These are phyloP conservation scores for Penicillium vulpinum DNA, from an alignment of 2,329 filamentous ascomycete species.

Conservation along the genomic window DNA sequence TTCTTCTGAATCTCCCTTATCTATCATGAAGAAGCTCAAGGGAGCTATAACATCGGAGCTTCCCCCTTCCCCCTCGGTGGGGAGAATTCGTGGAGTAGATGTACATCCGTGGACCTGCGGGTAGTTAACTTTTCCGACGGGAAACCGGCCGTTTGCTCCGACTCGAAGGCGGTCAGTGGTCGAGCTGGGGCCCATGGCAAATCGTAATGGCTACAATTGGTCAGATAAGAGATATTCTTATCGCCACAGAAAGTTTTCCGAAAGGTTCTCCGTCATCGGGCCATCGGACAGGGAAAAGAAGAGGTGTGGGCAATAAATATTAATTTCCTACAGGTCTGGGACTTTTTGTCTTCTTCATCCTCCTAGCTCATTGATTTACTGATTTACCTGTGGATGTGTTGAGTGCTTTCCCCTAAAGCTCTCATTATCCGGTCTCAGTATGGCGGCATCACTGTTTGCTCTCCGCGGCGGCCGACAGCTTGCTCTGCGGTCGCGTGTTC, in stretches of 20 bases:
- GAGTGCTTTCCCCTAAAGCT: constrained; percentile 14
- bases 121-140: constrained; percentile 19
- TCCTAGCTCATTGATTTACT: background rate
- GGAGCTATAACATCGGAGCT: background rate
- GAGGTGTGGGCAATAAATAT: constrained; percentile 6
- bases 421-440: constrained; percentile 15
- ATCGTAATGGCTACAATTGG: background rate
- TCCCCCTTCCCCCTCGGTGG: background rate
- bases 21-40: background rate
- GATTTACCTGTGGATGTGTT: constrained; percentile 7
- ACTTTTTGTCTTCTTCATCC: constrained; percentile 6
- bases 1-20: no score
- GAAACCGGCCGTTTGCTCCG: constrained; percentile 9
- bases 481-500: constrained; percentile 34
- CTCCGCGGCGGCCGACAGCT: constrained; percentile 39
- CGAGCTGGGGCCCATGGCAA: background rate
- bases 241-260: constrained; percentile 5
- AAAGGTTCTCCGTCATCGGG: constrained; percentile 6
- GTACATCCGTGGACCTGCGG: background rate
- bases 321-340: background rate
- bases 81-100: constrained; percentile 4
- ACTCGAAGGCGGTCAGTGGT: background rate
- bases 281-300: constrained; percentile 5
- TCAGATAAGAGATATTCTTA: constrained; percentile 1
- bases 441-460: constrained; percentile 39